Evolutionary conservation across 495 filamentous ascomycete species (phyloP).

Genomic region (Aspergillus wentii): DNA sequence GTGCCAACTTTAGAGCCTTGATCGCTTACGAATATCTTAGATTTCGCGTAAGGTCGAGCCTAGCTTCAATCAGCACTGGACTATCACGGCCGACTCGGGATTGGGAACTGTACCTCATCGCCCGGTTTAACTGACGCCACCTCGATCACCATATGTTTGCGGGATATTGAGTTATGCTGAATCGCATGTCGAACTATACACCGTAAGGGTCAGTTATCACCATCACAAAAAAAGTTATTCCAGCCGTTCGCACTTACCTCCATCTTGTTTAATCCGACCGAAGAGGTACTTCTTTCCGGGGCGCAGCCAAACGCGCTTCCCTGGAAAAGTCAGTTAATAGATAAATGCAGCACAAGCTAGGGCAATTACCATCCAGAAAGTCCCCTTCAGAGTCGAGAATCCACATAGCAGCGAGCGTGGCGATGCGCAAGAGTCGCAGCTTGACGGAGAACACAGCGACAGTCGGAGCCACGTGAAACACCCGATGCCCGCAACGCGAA

Average conservation of each 20-base stretch:
- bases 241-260: conserved; percentile 29
- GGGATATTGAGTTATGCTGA: conserved; percentile 72
- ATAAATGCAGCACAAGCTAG: background rate
- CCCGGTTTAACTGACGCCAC: conserved; percentile 60
- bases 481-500: conserved; percentile 27
- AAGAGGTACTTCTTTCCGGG: conserved; percentile 80
- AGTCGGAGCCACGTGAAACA: conserved; percentile 14
- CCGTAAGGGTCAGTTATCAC: conserved; percentile 9
- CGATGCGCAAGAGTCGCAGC: conserved; percentile 3
- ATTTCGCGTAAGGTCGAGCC: conserved; percentile 54
- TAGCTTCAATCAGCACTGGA: conserved; percentile 18
- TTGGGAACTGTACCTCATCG: conserved; percentile 54
- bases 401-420: conserved; percentile 33
- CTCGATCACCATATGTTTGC: conserved; percentile 78
- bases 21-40: conserved; percentile 61
- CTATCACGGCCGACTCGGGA: background rate
- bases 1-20: conserved; percentile 77
- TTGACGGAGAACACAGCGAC: conserved; percentile 1
- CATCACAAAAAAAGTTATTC: too few relatives aligned
- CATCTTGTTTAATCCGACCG: conserved; percentile 56
- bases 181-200: conserved; percentile 51
- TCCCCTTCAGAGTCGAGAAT: conserved; percentile 44
- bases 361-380: conserved; percentile 35
- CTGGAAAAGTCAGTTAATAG: conserved; percentile 30
- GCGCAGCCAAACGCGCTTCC: conserved; percentile 74